Base-by-base conservation (phyloP, 108 stramenopile species). In the Cyclotella baltica region DNA sequence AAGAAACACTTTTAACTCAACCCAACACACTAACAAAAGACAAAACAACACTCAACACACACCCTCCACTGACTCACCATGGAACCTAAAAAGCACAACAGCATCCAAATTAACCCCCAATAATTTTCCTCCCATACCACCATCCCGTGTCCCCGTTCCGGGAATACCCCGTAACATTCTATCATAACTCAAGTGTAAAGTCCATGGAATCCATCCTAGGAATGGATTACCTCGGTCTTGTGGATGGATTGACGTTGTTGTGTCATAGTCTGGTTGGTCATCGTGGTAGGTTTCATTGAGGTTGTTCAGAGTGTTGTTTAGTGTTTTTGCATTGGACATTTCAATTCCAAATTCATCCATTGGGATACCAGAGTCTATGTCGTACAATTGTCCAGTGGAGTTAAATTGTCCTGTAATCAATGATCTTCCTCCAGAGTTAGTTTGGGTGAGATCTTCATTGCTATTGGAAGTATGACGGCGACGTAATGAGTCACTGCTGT, bases 81-180 rank as follows among this genome's bases (percentile, higher is more conserved):
- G 95, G 81, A 91, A 96, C 47, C 92, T 80, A 36, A 93, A 68
- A 62, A 96, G 43, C 20, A 96, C 85, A 53, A 96, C 90, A 20
- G 88, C 92, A 80, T 96, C 95, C 67, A 96, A 67, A 76, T 92
- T 96, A 27, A 91, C 90, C 30, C 86, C 86, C 3, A 96, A 73
- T 56, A 93, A 67, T 28, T 74, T 72, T 0, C 92, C 95, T 0
- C 67, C 72, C 75, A 89, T 73, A 19, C 92, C 92, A n/a, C 75
- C 75, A 50, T 85, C 68, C 48, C 95, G 57, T 4, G 95, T 93
- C 0, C 95, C 95, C 20, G 95, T 96, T 15, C 90, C 90, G 1
- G 92, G 92, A 27, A 96, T 89, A 1, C 95, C 95, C 19, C 76
- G 62, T 18, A 93, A 31, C 88, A 96, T 84, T 28, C 83, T 75